These are phyloP conservation scores for Eucalyptus cloeziana DNA, from an alignment of 345 rosid species.

Conservation along the genomic window DNA sequence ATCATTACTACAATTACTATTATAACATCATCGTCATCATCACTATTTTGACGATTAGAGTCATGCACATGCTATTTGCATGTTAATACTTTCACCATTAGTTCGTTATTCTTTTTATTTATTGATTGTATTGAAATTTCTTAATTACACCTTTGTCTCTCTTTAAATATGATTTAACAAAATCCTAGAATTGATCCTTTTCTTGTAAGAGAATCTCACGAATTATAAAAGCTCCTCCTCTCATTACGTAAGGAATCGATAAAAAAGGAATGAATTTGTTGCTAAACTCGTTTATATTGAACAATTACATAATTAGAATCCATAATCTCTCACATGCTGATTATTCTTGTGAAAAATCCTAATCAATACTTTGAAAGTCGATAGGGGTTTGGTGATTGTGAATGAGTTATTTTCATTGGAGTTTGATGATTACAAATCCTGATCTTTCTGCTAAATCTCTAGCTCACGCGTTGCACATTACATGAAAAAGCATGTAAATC, in stretches of 20 bases:
- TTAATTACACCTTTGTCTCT: neutral
- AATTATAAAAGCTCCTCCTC: accelerated
- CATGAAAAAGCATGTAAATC: neutral
- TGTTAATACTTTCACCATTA: neutral
- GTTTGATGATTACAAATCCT: neutral
- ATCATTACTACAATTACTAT: neutral
- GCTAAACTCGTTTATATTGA: neutral
- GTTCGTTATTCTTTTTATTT: neutral
- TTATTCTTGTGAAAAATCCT: neutral
- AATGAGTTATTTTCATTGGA: neutral
- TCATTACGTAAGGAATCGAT: neutral
- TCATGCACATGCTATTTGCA: neutral
- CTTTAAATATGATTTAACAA: neutral
- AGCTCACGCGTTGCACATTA: neutral
- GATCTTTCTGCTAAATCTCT: neutral
- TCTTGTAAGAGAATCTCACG: neutral
- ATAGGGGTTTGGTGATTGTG: accelerated
- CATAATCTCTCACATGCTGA: neutral
- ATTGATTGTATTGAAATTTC: neutral
- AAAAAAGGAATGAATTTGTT: neutral
- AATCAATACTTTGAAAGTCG: neutral
- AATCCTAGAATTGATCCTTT: accelerated
- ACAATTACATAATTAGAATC: neutral
- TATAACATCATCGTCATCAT: accelerated
- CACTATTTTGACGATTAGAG: neutral